Evolutionary conservation across 1,139 yeast genomes (phyloP), one percentile per base, ranked within the genome.

Genomic region (Taphrina flavorubra): DNA sequence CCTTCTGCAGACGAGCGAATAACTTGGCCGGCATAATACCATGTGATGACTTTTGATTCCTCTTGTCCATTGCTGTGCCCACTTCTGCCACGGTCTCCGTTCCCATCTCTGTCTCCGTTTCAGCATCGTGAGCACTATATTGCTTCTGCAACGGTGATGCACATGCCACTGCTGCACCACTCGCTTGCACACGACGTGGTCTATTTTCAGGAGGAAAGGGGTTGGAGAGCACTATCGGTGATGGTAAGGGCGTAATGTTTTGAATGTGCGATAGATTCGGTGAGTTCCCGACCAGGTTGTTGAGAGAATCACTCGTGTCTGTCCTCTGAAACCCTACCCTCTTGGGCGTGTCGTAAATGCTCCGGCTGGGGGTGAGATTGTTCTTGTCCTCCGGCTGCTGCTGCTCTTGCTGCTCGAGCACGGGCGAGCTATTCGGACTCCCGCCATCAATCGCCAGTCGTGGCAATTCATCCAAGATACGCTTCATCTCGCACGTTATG

Each of bases 171-270:
- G 11, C 34, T 20, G 20, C 37, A 42, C 25, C 53, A 39, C 11
- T 31, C 36, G 11, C 53, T 20, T 11, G 39, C 37, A n/a, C 39
- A 18, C 53, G 53, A 18, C 53, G 53, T 25, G n/a, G 63, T 13
- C 10, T 20, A 31, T 3, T 7, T 20, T 16, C 46, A 14, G 13
- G 18, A 13, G 11, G n/a, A 25, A 8, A 25, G 10, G 25, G 16
- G 7, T 20, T 25, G 13, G 36, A 8, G 8, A n/a, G 36, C 36
- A 49, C 72, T n/a, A 75, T 68, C 1, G 79, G 79, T 14, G 78
- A 76, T 1, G 79, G 78, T n/a, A 77, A 72, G 0, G 77, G 75
- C 1, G 75, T 72, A 20, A 77, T 70, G 47, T 75, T 78, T 59
- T 71, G 59, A 8, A 63, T 37, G 20, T 63, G 59, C 20, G 44